phyloP scores from a whole-genome alignment of 2,329 filamentous ascomycete species.

The Alternaria atra region DNA sequence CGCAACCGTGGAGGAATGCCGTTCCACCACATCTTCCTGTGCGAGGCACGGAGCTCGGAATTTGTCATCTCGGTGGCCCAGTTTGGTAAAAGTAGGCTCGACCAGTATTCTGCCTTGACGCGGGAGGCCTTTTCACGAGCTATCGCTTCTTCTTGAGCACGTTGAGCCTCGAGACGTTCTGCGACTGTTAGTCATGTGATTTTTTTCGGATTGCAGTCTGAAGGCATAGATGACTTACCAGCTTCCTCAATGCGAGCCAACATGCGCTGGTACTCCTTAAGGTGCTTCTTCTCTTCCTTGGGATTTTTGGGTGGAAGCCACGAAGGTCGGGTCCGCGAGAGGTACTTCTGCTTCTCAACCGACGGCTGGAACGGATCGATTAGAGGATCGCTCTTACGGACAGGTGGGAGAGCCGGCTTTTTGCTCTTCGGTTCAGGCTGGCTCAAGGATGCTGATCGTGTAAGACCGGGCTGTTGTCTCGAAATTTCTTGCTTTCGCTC shows the following conservation, averaged over 20 bases:
- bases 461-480: constrained; percentile 56
- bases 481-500: constrained; percentile 61
- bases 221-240: constrained; percentile 50
- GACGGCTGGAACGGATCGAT: constrained; percentile 85
- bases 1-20: constrained; percentile 76
- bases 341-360: constrained; percentile 84
- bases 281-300: constrained; percentile 86
- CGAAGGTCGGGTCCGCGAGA: constrained; percentile 78
- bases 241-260: constrained; percentile 71
- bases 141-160: constrained; percentile 60
- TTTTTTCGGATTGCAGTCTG: neutral
- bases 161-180: constrained; percentile 47
- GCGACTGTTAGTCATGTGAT: constrained; percentile 21
- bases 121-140: constrained; percentile 61
- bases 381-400: constrained; percentile 79
- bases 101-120: constrained; percentile 70
- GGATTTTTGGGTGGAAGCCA: constrained; percentile 90
- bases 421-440: constrained; percentile 58
- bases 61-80: constrained; percentile 73
- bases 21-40: constrained; percentile 81
- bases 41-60: constrained; percentile 36
- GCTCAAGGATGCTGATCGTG: constrained; percentile 42
- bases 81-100: constrained; percentile 77
- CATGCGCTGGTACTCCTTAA: constrained; percentile 87
- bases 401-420: constrained; percentile 64